These are phyloP conservation scores for Syncephalastrum racemosum DNA, from an alignment of 371 early-diverging fungal species.

Conservation along the genomic window DNA sequence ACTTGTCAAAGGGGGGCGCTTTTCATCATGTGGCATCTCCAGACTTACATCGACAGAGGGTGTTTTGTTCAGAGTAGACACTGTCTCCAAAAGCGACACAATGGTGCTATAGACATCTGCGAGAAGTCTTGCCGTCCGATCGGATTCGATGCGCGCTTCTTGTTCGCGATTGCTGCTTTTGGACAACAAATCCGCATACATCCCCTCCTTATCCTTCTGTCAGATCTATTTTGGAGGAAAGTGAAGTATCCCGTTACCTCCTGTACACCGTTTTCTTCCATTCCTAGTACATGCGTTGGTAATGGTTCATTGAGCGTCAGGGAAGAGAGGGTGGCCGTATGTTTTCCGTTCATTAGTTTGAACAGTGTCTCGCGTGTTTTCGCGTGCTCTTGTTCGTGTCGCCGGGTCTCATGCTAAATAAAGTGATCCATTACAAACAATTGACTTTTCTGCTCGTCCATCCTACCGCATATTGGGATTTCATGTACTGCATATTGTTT, in stretches of 20 bases:
- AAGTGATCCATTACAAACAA: neutral
- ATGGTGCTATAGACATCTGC: conserved; percentile 26
- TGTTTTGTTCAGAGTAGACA: too few species aligned
- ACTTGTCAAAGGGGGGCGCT: too few species aligned
- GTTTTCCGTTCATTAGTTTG: conserved; percentile 37
- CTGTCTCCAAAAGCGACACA: conserved; percentile 21
- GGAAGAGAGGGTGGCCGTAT: conserved; percentile 25
- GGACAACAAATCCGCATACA: conserved; percentile 25
- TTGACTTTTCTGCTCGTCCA: neutral
- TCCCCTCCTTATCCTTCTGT: conserved; percentile 20
- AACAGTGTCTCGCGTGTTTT: conserved; percentile 39
- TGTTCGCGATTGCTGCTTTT: conserved; percentile 31
- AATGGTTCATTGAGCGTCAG: conserved; percentile 26
- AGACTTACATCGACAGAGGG: too few species aligned
- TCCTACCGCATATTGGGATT: conserved; percentile 47
- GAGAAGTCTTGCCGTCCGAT: conserved; percentile 23
- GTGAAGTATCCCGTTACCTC: neutral
- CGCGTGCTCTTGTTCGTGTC: conserved; percentile 39
- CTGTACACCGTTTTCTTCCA: conserved; percentile 4
- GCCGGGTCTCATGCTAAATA: conserved; percentile 42
- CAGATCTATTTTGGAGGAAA: neutral
- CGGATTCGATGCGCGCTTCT: conserved; percentile 24
- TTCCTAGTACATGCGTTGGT: conserved; percentile 7
- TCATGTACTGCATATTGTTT: conserved; percentile 45
- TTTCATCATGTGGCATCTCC: too few species aligned